Conservation (phyloP, 192 early-diverging fungal species). For the Podila verticillata region DNA sequence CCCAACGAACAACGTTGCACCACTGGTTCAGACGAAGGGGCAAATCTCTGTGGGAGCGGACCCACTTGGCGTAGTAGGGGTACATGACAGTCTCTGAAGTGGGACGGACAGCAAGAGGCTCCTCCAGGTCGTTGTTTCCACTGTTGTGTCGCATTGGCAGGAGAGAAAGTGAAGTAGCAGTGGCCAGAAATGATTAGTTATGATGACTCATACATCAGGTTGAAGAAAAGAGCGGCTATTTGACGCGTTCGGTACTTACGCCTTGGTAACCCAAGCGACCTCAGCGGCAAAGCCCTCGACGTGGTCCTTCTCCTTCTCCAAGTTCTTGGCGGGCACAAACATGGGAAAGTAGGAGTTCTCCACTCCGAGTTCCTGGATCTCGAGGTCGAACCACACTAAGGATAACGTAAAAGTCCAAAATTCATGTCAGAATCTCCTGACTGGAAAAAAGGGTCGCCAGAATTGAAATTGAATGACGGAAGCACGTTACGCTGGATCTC, state of each 20-base stretch:
- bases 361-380: slow-evolving; percentile 92
- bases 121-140: slow-evolving; percentile 89
- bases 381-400: slow-evolving; percentile 88
- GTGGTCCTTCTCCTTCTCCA: slow-evolving; percentile 98
- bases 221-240: not conserved
- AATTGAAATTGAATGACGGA: not conserved
- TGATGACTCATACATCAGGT: not conserved
- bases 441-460: not conserved
- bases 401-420: not conserved
- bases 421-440: no score
- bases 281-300: slow-evolving; percentile 99
- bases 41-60: slow-evolving; percentile 95
- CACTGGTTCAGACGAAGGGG: slow-evolving; percentile 98
- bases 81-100: slow-evolving; percentile 99
- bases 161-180: not conserved
- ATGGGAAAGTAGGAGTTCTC: slow-evolving; percentile 99
- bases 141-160: slow-evolving; percentile 19
- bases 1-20: slow-evolving; percentile 99
- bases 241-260: slow-evolving; percentile 54
- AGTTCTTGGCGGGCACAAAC: slow-evolving; percentile 90
- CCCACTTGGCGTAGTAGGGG: slow-evolving; percentile 98
- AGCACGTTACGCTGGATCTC: slow-evolving; percentile 80
- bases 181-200: not conserved
- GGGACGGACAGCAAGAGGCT: slow-evolving; percentile 98
- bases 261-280: slow-evolving; percentile 99